These are phyloP conservation scores for Neoarthrinium moseri DNA, from an alignment of 2,329 filamentous ascomycete species.

Conservation along the genomic window DNA sequence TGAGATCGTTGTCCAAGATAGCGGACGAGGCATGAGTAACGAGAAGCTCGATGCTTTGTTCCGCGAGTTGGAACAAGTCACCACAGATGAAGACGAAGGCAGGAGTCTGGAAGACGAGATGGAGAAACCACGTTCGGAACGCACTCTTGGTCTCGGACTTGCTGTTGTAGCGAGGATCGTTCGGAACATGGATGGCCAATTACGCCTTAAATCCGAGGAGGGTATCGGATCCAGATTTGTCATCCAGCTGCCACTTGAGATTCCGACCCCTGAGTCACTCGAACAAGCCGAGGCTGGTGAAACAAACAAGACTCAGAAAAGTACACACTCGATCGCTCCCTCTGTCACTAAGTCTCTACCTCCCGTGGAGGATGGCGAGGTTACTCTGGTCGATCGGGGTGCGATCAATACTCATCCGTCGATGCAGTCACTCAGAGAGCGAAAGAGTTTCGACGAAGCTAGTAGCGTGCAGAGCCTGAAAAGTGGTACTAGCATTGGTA, in stretches of 20 bases:
- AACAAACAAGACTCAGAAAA: conserved; percentile 8
- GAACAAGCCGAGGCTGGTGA: conserved; percentile 19
- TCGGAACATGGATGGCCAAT: conserved; percentile 86
- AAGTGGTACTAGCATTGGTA: conserved; percentile 46
- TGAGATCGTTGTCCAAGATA: conserved; percentile 75
- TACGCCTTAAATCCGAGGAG: conserved; percentile 80
- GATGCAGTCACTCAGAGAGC: conserved; percentile 20
- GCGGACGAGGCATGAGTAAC: conserved; percentile 67
- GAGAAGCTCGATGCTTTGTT: conserved; percentile 53
- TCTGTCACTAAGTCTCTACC: conserved; percentile 30
- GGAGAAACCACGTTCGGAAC: conserved; percentile 28
- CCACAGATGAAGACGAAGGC: conserved; percentile 38
- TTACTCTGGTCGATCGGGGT: conserved; percentile 58
- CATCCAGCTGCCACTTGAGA: conserved; percentile 72
- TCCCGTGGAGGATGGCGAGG: conserved; percentile 46
- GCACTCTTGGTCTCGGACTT: conserved; percentile 75
- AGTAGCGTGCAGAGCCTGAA: conserved; percentile 38
- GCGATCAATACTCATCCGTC: conserved; percentile 10
- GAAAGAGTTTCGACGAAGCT: conserved; percentile 34
- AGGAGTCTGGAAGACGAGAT: conserved; percentile 22
- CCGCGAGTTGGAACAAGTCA: conserved; percentile 58
- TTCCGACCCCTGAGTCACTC: conserved; percentile 47
- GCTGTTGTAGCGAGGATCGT: conserved; percentile 84
- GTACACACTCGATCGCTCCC: conserved; percentile 22
- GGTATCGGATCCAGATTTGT: conserved; percentile 82